phyloP scores from a whole-genome alignment of 75 land plant genomes.

The Selaginella moellendorffii region DNA sequence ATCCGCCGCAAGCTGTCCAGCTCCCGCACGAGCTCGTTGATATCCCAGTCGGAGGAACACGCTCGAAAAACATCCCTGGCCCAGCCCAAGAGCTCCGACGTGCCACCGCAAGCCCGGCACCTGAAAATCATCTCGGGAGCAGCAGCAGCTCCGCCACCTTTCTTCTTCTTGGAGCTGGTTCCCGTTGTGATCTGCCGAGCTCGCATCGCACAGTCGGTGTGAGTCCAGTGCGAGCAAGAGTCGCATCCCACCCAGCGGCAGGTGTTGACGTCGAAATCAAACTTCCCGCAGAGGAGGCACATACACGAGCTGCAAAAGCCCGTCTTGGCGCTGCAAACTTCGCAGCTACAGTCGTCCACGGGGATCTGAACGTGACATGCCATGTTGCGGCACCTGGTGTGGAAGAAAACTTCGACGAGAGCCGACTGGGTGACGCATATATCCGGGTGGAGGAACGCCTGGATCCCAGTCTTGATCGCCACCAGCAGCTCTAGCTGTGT shows the following conservation, averaged over 20 bases:
- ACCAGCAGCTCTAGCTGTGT: constrained; percentile 83
- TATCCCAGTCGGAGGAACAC: constrained; percentile 75
- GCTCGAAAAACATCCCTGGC: constrained; percentile 84
- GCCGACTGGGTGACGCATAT: constrained; percentile 59
- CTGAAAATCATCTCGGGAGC: constrained; percentile 62
- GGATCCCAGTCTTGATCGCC: constrained; percentile 83
- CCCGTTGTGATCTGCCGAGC: constrained; percentile 62
- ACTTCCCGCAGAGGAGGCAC: constrained; percentile 87
- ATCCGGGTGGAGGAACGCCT: constrained; percentile 79
- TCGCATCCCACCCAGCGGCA: constrained; percentile 97
- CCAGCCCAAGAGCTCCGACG: constrained; percentile 91
- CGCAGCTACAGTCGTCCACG: constrained; percentile 85
- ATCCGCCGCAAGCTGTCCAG: constrained; percentile 75
- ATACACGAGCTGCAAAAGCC: constrained; percentile 95
- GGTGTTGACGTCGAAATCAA: constrained; percentile 93
- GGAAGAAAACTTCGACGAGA: constrained; percentile 68
- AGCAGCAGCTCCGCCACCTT: too few species aligned
- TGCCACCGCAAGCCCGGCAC: constrained; percentile 72
- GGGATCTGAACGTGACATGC: constrained; percentile 74
- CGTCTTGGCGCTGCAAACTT: constrained; percentile 56
- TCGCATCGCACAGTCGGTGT: constrained; percentile 90
- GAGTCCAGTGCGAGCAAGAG: constrained; percentile 92
- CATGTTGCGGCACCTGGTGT: constrained; percentile 75
- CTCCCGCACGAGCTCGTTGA: constrained; percentile 52
- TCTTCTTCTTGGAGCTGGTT: constrained; percentile 28